Base-by-base conservation (phyloP, 768 basidiomycete species). In the Russula sp. region DNA sequence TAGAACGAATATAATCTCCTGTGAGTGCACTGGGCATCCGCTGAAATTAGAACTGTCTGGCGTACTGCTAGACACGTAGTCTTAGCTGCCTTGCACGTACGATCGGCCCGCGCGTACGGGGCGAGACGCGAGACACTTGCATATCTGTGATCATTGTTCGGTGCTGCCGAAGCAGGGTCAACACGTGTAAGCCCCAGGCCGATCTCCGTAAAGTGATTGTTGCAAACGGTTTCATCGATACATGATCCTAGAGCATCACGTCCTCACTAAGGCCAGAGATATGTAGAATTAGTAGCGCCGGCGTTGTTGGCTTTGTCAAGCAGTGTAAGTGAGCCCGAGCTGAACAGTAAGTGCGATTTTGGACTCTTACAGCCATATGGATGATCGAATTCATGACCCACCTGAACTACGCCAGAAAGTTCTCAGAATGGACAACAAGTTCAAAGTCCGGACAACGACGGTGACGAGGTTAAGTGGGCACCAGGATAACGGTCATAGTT, bases 381-480 rank as follows among this genome's bases (percentile, higher is more conserved):
- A 37, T 1, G 35, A 37, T 37, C 35, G 4, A 37, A 40, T 10
- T 11, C 22, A 5, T 7, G 62, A 63, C 56, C 62, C 42, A 63
- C 50, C 35, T 20, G 42, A 49, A 45, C 7, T 40, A 16, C 2
- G 18, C 40, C 37, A 47, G 11, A 51, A 27, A 27, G 27, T 3
- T 27, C 27, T 27, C 27, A 27, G 27, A 27, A 27, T 27, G 27
- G 42, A 52, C 20, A 54, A 32, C 42, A 16, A 31, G 22, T 35
- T 39, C 40, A 61, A 61, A 55, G 54, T 61, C 47, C 60, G 60
- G 51, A 52, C 27, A n/a, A 31, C 9, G 6, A 54, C 4, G n/a
- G n/a, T n/a, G 8, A 45, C 45, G 20, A 44, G 16, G 11, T n/a
- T 52, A 31, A 16, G 34, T 32, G 16, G 51, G 34, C 6, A 7